phyloP scores from a whole-genome alignment of 2,329 filamentous ascomycete genomes.

The Paracorniculantispora psalliotae region DNA sequence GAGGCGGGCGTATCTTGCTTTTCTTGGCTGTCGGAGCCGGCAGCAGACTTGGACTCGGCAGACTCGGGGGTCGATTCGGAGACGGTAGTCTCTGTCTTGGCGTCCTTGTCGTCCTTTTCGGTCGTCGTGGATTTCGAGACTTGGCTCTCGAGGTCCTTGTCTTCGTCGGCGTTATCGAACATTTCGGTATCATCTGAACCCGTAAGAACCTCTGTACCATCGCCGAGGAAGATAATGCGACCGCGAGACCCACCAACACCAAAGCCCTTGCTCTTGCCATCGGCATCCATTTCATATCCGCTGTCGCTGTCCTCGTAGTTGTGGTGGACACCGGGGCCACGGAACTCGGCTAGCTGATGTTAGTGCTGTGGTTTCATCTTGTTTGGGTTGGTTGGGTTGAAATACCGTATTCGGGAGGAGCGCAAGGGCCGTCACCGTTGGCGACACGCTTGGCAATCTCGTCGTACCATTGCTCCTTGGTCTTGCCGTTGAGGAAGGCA shows the following conservation, averaged over 20 bases:
- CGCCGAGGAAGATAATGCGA: constrained; percentile 89
- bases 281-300: constrained; percentile 71
- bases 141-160: constrained; percentile 81
- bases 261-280: constrained; percentile 58
- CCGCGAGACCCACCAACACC: constrained; percentile 68
- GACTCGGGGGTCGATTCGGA: constrained; percentile 10
- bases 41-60: constrained; percentile 13
- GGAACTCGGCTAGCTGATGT: constrained; percentile 66
- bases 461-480: constrained; percentile 98
- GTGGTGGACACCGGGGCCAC: constrained; percentile 75
- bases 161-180: constrained; percentile 83
- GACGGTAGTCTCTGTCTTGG: constrained; percentile 17
- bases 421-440: constrained; percentile 95
- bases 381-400: no score
- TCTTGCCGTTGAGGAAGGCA: constrained; percentile 83
- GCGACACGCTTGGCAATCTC: constrained; percentile 90
- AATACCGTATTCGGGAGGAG: constrained; percentile 98
- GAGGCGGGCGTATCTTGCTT: constrained; percentile 6
- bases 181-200: constrained; percentile 88
- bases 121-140: constrained; percentile 55
- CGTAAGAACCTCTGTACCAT: constrained; percentile 87
- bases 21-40: not conserved
- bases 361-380: constrained; percentile 23
- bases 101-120: constrained; percentile 16
- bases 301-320: constrained; percentile 76